A percentile compares a stretch with the other conserved stretches of the same genome.
These are phyloP conservation scores for Cutaneotrichosporon cavernicola DNA, from an alignment of 1,284 basidiomycete species.

Conservation along the genomic window DNA sequence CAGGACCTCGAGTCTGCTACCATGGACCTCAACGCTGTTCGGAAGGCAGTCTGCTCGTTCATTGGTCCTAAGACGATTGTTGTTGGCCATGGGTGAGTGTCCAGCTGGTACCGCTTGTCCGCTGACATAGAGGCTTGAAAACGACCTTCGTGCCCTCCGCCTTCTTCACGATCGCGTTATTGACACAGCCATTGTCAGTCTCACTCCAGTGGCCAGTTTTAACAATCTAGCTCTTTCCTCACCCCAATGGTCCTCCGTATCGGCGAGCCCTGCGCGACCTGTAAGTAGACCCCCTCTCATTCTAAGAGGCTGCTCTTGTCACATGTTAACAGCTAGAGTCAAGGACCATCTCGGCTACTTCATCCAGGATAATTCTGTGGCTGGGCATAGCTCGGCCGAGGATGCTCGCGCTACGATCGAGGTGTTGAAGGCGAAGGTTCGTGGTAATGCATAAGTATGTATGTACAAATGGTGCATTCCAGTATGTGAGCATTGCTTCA, in stretches of 20 bases:
- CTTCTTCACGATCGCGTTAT: constrained; percentile 77
- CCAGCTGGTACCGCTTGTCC: background rate
- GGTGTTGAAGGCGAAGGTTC: constrained; percentile 61
- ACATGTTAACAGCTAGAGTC: constrained; percentile 56
- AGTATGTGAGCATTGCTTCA: background rate
- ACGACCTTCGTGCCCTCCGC: constrained; percentile 81
- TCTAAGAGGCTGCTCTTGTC: constrained; percentile 2
- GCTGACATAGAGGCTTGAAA: constrained; percentile 62
- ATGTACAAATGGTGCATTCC: background rate
- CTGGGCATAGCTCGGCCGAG: constrained; percentile 79
- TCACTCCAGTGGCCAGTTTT: background rate
- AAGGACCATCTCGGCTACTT: constrained; percentile 70
- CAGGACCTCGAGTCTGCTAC: constrained; percentile 63
- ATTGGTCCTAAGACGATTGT: constrained; percentile 76
- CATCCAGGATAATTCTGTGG: constrained; percentile 67
- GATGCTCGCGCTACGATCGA: constrained; percentile 81
- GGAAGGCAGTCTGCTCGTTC: constrained; percentile 65
- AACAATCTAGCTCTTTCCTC: constrained; percentile 68
- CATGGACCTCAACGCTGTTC: constrained; percentile 65
- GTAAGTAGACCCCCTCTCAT: constrained; percentile 56
- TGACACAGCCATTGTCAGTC: constrained; percentile 67
- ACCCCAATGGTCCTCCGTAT: constrained; percentile 72
- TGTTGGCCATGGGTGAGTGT: constrained; percentile 61
- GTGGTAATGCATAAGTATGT: constrained; percentile 31
- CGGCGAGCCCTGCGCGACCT: constrained; percentile 73